phyloP scores from a whole-genome alignment of 129 eudicot species.

The Sambucus nigra region DNA sequence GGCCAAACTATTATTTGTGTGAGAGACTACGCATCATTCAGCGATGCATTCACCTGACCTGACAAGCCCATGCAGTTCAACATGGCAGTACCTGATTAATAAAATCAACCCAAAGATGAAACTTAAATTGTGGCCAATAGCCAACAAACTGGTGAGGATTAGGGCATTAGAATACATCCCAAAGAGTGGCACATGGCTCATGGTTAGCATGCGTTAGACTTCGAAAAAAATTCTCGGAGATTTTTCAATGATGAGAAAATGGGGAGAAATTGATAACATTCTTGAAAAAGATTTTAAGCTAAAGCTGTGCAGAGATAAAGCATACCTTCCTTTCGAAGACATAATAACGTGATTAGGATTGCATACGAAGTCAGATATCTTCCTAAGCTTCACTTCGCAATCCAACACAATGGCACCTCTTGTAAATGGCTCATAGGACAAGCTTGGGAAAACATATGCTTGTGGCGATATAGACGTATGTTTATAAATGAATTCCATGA shows the following conservation, averaged over 20 bases:
- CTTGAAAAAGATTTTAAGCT: not conserved
- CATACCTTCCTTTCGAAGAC: constrained; percentile 66
- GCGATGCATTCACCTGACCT: no score
- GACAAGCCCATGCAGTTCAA: no score
- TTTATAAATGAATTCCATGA: constrained; percentile 37
- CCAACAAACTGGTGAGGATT: no score
- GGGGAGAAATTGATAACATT: not conserved
- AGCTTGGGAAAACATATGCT: constrained; percentile 45
- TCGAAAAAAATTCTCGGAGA: no score
- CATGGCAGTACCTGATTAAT: no score
- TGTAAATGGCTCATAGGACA: constrained; percentile 31
- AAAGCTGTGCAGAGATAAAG: constrained; percentile 2
- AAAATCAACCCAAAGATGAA: no score
- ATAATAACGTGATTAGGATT: constrained; percentile 48
- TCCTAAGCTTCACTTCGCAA: constrained; percentile 28
- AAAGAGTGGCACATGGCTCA: no score
- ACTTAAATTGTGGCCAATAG: no score
- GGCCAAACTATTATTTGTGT: no score
- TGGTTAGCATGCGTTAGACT: no score
- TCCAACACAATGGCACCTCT: constrained; percentile 51
- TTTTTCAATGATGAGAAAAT: not conserved
- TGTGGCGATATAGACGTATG: constrained; percentile 43
- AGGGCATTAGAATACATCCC: no score
- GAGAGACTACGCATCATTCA: no score
- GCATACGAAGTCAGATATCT: constrained; percentile 33